Percentiles rank a stretch among this genome's conserved stretches.
Conservation (phyloP, 495 filamentous ascomycete species). For the Chaetomidium leptoderma region DNA sequence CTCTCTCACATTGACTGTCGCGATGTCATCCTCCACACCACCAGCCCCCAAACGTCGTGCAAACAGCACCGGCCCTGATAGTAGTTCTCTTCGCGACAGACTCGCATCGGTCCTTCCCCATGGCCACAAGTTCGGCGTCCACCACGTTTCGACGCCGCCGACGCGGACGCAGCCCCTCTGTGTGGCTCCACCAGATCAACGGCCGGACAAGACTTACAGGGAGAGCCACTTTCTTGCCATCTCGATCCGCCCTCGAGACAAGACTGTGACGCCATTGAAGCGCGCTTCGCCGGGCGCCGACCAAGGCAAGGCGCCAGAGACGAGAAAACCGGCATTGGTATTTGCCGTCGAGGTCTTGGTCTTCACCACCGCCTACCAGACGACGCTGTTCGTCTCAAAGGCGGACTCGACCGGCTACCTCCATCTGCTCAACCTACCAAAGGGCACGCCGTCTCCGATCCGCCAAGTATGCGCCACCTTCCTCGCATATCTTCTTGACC, state of each 20-base stretch:
- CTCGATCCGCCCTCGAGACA: slow-evolving; percentile 49
- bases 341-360: slow-evolving; percentile 59
- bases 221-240: slow-evolving; percentile 83
- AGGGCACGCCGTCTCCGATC: slow-evolving; percentile 65
- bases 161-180: slow-evolving; percentile 67
- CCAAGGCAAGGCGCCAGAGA: slow-evolving; percentile 18
- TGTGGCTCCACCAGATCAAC: slow-evolving; percentile 65
- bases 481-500: slow-evolving; percentile 64
- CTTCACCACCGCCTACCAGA: slow-evolving; percentile 69
- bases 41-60: slow-evolving; percentile 14
- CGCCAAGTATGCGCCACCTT: slow-evolving; percentile 69
- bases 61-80: neutral
- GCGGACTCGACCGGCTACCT: slow-evolving; percentile 93
- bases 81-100: slow-evolving; percentile 37
- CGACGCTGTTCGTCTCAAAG: slow-evolving; percentile 91
- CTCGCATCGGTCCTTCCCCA: slow-evolving; percentile 70
- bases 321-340: slow-evolving; percentile 35
- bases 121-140: slow-evolving; percentile 63
- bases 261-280: slow-evolving; percentile 14
- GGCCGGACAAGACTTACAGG: slow-evolving; percentile 71
- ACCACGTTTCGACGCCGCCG: slow-evolving; percentile 86
- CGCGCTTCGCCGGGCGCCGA: slow-evolving; percentile 31
- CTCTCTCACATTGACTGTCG: neutral
- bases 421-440: slow-evolving; percentile 55
- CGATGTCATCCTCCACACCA: slow-evolving; percentile 22